Conservation (phyloP, 1,284 basidiomycete genomes). For the Pseudozyma thailandica region DNA sequence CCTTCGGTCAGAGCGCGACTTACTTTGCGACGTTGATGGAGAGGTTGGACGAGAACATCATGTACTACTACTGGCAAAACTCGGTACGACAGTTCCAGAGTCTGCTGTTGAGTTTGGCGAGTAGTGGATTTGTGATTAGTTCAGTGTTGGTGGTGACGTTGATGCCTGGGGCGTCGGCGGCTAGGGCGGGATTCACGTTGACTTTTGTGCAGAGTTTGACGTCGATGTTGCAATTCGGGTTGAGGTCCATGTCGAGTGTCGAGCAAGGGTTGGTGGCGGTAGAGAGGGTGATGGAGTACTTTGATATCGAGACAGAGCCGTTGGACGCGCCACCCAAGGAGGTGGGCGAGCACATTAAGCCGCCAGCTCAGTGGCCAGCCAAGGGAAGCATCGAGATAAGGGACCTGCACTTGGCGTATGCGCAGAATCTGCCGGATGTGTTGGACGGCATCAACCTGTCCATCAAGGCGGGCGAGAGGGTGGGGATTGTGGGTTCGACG, state of each 20-base stretch:
- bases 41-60: conserved; percentile 84
- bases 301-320: conserved; percentile 48
- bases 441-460: conserved; percentile 69
- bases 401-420: conserved; percentile 70
- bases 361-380: conserved; percentile 61
- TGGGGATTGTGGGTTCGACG: conserved; percentile 71
- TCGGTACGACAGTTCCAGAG: conserved; percentile 87
- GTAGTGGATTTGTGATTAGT: conserved; percentile 54
- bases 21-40: conserved; percentile 73
- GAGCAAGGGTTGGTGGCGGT: conserved; percentile 67
- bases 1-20: conserved; percentile 71
- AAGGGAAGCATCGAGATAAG: conserved; percentile 61
- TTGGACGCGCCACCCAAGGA: conserved; percentile 37
- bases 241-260: conserved; percentile 65
- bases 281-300: conserved; percentile 66
- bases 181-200: conserved; percentile 57
- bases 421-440: conserved; percentile 71
- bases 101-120: conserved; percentile 71
- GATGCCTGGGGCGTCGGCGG: conserved; percentile 23
- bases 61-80: conserved; percentile 85
- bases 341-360: conserved; percentile 21
- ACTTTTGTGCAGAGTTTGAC: conserved; percentile 56
- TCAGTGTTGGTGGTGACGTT: conserved; percentile 54
- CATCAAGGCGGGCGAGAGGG: conserved; percentile 71
- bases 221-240: conserved; percentile 53